Base-by-base conservation (phyloP, 2,329 filamentous ascomycete genomes). In the Metarhizium rileyi region DNA sequence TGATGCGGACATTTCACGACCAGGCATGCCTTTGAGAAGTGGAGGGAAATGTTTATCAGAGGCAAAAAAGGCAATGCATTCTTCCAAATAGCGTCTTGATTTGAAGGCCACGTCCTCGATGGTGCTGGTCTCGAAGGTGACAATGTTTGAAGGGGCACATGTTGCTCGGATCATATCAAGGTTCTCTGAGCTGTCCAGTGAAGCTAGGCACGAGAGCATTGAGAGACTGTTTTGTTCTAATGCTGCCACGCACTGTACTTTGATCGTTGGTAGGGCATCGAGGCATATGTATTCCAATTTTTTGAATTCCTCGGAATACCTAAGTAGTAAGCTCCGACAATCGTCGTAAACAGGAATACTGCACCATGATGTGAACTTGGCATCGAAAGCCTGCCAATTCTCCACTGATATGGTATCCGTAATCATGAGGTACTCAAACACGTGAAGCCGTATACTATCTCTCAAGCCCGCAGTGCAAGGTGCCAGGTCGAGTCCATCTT, bases 11-110 rank as follows among this genome's bases (percentile, higher is more conserved):
- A 70, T 53, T 47, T 71, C 68, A 47, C 67, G 61, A 2, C 68
- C 68, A 1, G 69, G 67, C 49, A 67, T 62, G 5, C 68, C 66
- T 46, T 53, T 59, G 9, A 70, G 59, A 0, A 70, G 59, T 76
- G 68, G 90, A 28, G 62, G 58, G 0, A 57, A 58, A 7, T 20
- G 3, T 36, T 54, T 51, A 4, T 55, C 46, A 22, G 54, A 51
- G 0, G 51, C 49, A 1, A 54, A 50, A 3, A 48, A 46, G 20
- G 49, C 45, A 10, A 35, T 22, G 14, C 47, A 55, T 4, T 41
- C 26, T 2, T 38, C 33, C 7, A 43, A 56, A 4, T 49, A 50
- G 7, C 49, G 49, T 9, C 46, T 16, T 8, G 50, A 50, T 4
- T 33, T 26, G 16, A 41, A 20, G 30, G 53, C 48, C 22, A 30